Conservation (phyloP, 106 monocot species). For the Chionographis japonica region DNA sequence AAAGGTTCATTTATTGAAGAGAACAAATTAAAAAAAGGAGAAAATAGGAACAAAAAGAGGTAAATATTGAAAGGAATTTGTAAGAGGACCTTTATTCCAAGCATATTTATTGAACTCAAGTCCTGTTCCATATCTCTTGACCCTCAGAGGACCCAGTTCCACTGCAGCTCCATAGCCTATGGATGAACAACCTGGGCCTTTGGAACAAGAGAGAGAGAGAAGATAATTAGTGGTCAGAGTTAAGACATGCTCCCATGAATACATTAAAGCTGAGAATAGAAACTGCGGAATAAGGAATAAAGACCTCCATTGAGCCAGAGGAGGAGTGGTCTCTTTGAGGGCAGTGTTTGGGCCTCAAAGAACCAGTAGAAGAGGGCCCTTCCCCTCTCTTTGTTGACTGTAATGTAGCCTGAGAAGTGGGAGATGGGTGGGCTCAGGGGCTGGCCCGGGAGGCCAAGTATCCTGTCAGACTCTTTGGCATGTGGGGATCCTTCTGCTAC, state of each 20-base stretch:
- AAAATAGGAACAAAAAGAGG: no score
- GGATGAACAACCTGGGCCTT: slow-evolving; percentile 89
- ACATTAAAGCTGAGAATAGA: no score
- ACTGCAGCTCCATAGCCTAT: slow-evolving; percentile 81
- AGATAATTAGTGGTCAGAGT: background rate
- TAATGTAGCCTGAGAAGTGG: slow-evolving; percentile 74
- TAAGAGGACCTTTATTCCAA: slow-evolving; percentile 70
- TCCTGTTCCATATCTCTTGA: slow-evolving; percentile 50
- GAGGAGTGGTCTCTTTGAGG: slow-evolving; percentile 62
- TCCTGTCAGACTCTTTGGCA: slow-evolving; percentile 40
- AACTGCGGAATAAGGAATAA: background rate
- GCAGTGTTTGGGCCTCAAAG: slow-evolving; percentile 65
- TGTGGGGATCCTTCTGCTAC: background rate
- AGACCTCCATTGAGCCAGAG: slow-evolving; percentile 94
- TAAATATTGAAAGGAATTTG: no score
- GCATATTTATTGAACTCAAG: slow-evolving; percentile 79
- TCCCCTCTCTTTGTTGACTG: slow-evolving; percentile 55
- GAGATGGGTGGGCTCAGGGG: slow-evolving; percentile 40
- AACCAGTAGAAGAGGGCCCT: slow-evolving; percentile 93
- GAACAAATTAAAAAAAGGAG: background rate
- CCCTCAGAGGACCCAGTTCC: slow-evolving; percentile 71
- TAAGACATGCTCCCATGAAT: background rate
- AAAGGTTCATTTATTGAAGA: background rate
- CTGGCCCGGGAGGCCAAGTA: slow-evolving; percentile 61
- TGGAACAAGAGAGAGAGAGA: background rate